phyloP scores from a whole-genome alignment of 495 filamentous ascomycete genomes.

The Talaromyces borbonicus region DNA sequence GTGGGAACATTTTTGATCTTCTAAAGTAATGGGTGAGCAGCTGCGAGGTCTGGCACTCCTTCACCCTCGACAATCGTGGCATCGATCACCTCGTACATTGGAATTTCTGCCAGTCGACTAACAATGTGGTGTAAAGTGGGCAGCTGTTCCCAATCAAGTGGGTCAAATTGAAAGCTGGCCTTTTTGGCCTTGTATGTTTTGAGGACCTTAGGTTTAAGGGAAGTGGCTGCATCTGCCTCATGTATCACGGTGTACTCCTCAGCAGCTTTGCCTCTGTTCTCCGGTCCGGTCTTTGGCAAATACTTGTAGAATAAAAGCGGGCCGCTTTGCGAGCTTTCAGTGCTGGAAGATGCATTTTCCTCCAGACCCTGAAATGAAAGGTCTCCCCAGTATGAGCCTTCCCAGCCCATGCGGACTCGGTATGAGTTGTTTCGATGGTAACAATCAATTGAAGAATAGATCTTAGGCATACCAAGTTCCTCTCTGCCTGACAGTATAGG shows the following conservation, averaged over 20 bases:
- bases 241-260: conserved; percentile 34
- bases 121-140: conserved; percentile 48
- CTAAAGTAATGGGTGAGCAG: conserved; percentile 27
- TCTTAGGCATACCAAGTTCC: conserved; percentile 48
- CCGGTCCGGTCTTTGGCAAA: conserved; percentile 35
- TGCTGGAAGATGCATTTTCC: conserved; percentile 19
- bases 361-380: conserved; percentile 31
- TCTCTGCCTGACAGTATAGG: conserved; percentile 44
- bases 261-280: conserved; percentile 30
- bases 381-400: conserved; percentile 34
- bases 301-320: conserved; percentile 37
- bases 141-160: conserved; percentile 35
- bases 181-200: conserved; percentile 28
- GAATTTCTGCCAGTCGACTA: conserved; percentile 39
- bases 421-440: conserved; percentile 25
- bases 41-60: conserved; percentile 38
- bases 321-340: conserved; percentile 21
- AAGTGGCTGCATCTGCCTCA: conserved; percentile 24
- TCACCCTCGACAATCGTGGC: conserved; percentile 39
- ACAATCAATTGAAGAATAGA: conserved; percentile 39
- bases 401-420: conserved; percentile 34
- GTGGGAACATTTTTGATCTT: too few species aligned
- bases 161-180: conserved; percentile 33
- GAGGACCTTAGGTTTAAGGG: conserved; percentile 22
- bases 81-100: conserved; percentile 40